These are phyloP conservation scores for Yarrowia bubula DNA, from an alignment of 805 yeast genomes.

Conservation along the genomic window DNA sequence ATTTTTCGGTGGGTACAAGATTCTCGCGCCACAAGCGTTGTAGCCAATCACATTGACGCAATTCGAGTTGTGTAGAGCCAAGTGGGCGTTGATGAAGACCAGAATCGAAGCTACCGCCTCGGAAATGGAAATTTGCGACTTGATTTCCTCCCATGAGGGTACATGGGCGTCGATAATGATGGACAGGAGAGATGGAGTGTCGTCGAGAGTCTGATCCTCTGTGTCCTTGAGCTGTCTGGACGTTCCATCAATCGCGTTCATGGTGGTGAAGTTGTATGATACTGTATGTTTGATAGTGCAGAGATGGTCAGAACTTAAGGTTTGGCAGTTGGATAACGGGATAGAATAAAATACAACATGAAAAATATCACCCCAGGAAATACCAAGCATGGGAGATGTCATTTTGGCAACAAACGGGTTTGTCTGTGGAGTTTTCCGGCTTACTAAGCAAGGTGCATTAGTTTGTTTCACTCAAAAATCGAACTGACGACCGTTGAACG, in stretches of 20 bases:
- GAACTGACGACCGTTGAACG: not conserved
- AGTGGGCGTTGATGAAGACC: slow-evolving; percentile 81
- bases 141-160: slow-evolving; percentile 53
- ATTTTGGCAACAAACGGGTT: too few species aligned
- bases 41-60: slow-evolving; percentile 78
- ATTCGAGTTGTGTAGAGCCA: slow-evolving; percentile 80
- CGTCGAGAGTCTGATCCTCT: slow-evolving; percentile 44
- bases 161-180: slow-evolving; percentile 79
- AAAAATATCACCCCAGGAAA: too few species aligned
- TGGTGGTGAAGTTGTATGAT: not conserved
- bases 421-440: too few species aligned
- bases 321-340: too few species aligned
- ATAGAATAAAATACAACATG: too few species aligned
- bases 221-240: slow-evolving; percentile 7
- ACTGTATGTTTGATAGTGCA: too few species aligned
- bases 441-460: too few species aligned
- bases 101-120: slow-evolving; percentile 64
- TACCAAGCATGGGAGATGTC: too few species aligned
- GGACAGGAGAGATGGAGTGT: slow-evolving; percentile 74
- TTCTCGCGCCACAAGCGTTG: slow-evolving; percentile 64
- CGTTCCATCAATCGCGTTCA: slow-evolving; percentile 25
- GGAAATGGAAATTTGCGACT: slow-evolving; percentile 47
- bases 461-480: too few species aligned
- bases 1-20: slow-evolving; percentile 58
- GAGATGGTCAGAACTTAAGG: too few species aligned